Conservation (phyloP, 2,329 filamentous ascomycete species). For the Ceratocystis smalleyi region DNA sequence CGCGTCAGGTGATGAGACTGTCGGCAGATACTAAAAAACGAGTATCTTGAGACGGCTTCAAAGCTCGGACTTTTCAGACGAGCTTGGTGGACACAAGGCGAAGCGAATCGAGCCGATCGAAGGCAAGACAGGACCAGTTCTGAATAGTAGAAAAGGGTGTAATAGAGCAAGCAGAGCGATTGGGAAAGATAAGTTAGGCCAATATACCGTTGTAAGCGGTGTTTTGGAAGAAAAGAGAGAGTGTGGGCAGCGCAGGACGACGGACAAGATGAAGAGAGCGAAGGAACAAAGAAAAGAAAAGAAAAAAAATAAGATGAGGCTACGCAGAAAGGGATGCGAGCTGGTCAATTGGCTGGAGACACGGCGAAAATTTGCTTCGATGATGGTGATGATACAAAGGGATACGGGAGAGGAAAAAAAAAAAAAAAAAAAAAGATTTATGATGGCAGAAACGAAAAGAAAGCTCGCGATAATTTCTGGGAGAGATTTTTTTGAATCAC, state of each 20-base stretch:
- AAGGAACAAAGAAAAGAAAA: neutral
- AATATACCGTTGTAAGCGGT: neutral
- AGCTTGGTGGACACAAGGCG: constrained; percentile 13
- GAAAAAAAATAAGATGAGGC: neutral
- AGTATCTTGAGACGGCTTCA: constrained; percentile 16
- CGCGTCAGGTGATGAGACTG: constrained; percentile 9
- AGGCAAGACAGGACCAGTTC: constrained; percentile 1
- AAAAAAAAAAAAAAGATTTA: neutral
- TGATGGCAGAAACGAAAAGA: neutral
- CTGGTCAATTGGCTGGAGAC: neutral
- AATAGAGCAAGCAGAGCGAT: neutral
- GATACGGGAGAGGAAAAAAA: neutral
- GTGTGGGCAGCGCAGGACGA: neutral
- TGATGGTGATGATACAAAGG: constrained; percentile 3
- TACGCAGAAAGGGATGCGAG: neutral
- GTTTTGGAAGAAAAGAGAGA: neutral
- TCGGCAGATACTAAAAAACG: neutral
- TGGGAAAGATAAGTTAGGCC: neutral
- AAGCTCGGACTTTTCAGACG: constrained; percentile 19
- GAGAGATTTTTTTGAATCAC: neutral
- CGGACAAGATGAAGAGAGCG: neutral
- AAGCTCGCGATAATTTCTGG: neutral
- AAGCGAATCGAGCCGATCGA: constrained; percentile 5
- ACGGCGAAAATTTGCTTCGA: neutral
- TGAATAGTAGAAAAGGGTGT: neutral